A percentile compares a stretch with the other conserved stretches of the same genome.
Evolutionary conservation across 345 rosid genomes (phyloP).

Genomic region (Eucalyptus victrix): DNA sequence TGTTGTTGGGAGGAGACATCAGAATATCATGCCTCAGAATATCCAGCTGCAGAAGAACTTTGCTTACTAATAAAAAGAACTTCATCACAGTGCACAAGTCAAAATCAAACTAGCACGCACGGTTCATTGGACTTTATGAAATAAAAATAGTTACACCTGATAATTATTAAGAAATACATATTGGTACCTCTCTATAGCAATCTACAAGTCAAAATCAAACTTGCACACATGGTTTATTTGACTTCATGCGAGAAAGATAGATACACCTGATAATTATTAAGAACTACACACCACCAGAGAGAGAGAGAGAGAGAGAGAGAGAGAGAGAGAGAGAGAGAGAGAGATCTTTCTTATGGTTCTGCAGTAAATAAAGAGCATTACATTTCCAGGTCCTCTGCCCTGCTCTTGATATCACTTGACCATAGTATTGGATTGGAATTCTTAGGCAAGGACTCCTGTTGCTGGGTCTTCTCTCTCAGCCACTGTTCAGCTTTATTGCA

Average conservation of each 20-base stretch:
- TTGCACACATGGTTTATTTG: neutral
- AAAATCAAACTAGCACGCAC: neutral
- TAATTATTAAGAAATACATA: neutral
- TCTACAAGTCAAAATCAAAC: neutral
- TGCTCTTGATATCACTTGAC: constrained; percentile 37
- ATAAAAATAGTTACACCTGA: neutral
- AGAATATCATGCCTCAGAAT: neutral
- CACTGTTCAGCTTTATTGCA: constrained; percentile 48
- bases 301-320: neutral
- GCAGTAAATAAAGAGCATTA: neutral
- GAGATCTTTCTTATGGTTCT: neutral
- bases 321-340: neutral
- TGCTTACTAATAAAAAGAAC: neutral
- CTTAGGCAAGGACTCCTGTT: constrained; percentile 37
- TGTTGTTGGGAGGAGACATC: neutral
- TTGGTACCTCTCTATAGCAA: neutral
- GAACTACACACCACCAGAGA: neutral
- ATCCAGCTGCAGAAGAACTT: neutral
- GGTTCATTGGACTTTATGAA: neutral
- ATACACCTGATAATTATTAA: neutral
- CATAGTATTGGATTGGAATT: constrained; percentile 24
- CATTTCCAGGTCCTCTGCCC: constrained; percentile 27
- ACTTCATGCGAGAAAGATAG: neutral
- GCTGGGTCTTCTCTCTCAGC: constrained; percentile 36
- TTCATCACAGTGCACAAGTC: neutral